Base-by-base conservation (phyloP, 768 basidiomycete species). In the Pluteus cervinus region DNA sequence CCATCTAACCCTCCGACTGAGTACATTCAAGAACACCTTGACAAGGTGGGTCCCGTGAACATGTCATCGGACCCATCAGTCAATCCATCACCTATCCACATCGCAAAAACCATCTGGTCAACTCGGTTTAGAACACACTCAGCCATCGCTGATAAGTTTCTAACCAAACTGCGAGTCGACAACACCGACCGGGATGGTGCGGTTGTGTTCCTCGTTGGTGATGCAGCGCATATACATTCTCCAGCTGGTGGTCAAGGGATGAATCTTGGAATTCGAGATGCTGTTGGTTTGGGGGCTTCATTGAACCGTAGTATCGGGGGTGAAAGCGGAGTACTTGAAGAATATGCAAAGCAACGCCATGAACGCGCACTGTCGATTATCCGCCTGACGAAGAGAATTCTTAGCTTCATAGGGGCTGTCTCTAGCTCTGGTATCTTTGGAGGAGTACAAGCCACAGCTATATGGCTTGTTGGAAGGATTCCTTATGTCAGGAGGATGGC, bases 201-300 rank as follows among this genome's bases (percentile, higher is more conserved):
- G n/a, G n/a, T n/a, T n/a, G n/a, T n/a, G n/a, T n/a, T n/a, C n/a
- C n/a, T n/a, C n/a, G n/a, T n/a, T n/a, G n/a, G n/a, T n/a, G 40
- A 41, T 44, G 71, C 75, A 4, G 75, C 75, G 22, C 71, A 64
- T 44, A 66, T 75, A 31, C 75, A 75, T 40, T 69, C 74, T 0
- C 75, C 74, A 15, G 58, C 65, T 5, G 75, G 75, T 1, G 75
- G 75, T 1, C 73, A 75, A 37, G 75, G 75, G 8, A 71, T 77
- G 73, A 75, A 75, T 43, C 63, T 76, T 14, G 71, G 75, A 4
- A 54, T 77, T n/a, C 63, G 73, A 11, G 75, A 77, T 42, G 73
- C 68, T 5, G 50, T 74, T 14, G 55, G 58, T 33, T 61, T 76
- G 3, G 73, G 65, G 10, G n/a, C n/a, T n/a, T n/a, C n/a, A n/a